These are phyloP conservation scores for Sporothrix phasma DNA, from an alignment of 2,329 filamentous ascomycete species.

Conservation along the genomic window DNA sequence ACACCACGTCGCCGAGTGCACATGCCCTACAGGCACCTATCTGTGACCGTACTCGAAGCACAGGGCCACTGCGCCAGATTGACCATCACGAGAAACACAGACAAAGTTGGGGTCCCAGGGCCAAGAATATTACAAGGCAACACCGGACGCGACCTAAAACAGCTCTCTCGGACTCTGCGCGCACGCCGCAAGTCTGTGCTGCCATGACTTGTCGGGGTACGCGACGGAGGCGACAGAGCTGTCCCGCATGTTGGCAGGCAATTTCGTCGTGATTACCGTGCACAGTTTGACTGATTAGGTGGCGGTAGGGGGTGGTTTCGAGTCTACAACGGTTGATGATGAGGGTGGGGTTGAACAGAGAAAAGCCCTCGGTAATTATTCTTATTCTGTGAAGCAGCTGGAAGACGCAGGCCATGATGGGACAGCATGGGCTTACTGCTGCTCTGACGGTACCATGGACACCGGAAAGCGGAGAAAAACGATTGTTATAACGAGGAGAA, in stretches of 20 bases:
- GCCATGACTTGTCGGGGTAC: slow-evolving; percentile 4
- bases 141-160: neutral
- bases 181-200: neutral
- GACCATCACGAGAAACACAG: neutral
- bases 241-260: neutral
- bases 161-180: neutral
- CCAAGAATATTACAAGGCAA: neutral
- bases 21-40: neutral
- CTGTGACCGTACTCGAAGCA: neutral
- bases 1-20: neutral
- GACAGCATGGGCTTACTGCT: too few species aligned
- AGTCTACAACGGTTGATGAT: too few species aligned
- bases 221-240: neutral
- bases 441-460: too few species aligned
- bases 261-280: too few species aligned
- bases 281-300: too few species aligned
- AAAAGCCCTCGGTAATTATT: too few species aligned
- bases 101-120: neutral
- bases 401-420: too few species aligned
- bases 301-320: too few species aligned
- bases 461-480: too few species aligned
- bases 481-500: too few species aligned
- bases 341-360: too few species aligned
- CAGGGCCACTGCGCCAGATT: neutral
- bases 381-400: too few species aligned